Conservation (phyloP, 2,329 filamentous ascomycete species). For the Colletotrichum costaricense region DNA sequence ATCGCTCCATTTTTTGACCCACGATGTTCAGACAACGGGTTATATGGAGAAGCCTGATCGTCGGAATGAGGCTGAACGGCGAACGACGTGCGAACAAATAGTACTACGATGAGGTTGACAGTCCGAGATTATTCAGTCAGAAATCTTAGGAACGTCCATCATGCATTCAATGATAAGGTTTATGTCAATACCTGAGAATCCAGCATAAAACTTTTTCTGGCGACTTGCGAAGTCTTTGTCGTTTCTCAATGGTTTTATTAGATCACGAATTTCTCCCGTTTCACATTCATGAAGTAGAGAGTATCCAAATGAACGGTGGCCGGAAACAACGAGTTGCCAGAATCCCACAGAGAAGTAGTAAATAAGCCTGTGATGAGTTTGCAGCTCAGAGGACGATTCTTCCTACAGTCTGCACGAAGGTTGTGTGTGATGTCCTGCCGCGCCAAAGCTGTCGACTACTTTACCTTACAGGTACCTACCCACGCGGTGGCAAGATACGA, state of each 20-base stretch:
- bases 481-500: too few relatives aligned
- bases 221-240: too few relatives aligned
- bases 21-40: not conserved
- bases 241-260: too few relatives aligned
- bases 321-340: too few relatives aligned
- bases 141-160: too few relatives aligned
- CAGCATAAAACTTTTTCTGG: too few relatives aligned
- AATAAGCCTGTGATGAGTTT: not conserved
- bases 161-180: too few relatives aligned
- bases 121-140: not conserved
- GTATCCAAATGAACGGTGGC: too few relatives aligned
- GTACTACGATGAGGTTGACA: not conserved
- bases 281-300: too few relatives aligned
- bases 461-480: too few relatives aligned
- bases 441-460: not conserved
- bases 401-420: not conserved
- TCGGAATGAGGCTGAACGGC: not conserved
- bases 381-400: not conserved
- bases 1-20: not conserved
- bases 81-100: not conserved
- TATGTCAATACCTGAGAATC: too few relatives aligned
- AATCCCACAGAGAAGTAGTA: not conserved
- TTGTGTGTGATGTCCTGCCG: not conserved
- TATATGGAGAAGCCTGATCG: slow-evolving; percentile 2
- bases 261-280: too few relatives aligned